These are phyloP conservation scores for Malus hybrid DNA, from an alignment of 331 rosid genomes.

Conservation along the genomic window DNA sequence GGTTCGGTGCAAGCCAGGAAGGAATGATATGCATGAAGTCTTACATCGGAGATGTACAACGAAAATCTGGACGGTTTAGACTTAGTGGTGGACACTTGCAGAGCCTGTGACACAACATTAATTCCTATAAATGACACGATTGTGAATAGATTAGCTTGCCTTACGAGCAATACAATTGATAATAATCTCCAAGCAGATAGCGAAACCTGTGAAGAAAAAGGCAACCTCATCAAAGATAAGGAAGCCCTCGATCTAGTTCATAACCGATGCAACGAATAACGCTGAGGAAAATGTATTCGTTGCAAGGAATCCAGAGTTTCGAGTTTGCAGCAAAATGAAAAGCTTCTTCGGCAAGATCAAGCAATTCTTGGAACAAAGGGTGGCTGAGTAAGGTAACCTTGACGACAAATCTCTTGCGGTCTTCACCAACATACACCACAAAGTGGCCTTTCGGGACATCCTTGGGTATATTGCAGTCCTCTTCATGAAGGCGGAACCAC, in stretches of 20 bases:
- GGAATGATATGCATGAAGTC: no score
- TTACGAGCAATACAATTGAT: no score
- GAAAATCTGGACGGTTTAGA: no score
- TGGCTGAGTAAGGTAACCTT: slow-evolving; percentile 32
- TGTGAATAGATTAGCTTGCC: no score
- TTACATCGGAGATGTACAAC: no score
- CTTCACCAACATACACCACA: slow-evolving; percentile 56
- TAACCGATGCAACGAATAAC: slow-evolving; percentile 24
- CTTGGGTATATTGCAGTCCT: slow-evolving; percentile 23
- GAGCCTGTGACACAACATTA: no score
- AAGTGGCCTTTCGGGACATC: slow-evolving; percentile 66
- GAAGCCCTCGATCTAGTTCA: slow-evolving; percentile 6
- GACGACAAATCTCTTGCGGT: slow-evolving; percentile 54
- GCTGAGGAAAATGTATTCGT: slow-evolving; percentile 33
- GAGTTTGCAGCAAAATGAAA: slow-evolving; percentile 39
- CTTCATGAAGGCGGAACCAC: neutral
- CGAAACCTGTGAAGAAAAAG: neutral
- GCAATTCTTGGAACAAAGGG: slow-evolving; percentile 44
- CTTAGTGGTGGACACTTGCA: no score
- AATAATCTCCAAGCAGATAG: neutral
- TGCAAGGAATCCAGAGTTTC: slow-evolving; percentile 52
- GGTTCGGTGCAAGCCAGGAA: no score
- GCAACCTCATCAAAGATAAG: neutral
- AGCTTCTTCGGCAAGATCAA: slow-evolving; percentile 50
- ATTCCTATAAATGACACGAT: no score